phyloP scores from a whole-genome alignment of 305 asterid species.

The Andrographis paniculata region DNA sequence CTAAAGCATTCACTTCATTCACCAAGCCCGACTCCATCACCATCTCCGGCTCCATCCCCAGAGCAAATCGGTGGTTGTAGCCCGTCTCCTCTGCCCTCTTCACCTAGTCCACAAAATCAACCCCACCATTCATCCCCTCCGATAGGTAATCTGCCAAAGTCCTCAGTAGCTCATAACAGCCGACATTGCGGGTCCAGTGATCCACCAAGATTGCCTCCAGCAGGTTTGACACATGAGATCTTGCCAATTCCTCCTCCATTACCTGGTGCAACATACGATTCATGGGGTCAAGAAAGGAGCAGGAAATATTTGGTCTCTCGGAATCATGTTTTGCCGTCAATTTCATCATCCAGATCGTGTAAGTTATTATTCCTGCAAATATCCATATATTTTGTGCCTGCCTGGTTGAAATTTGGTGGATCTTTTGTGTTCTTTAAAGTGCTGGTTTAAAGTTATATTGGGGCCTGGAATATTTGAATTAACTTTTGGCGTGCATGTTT shows the following conservation, averaged over 20 bases:
- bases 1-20: constrained; percentile 46
- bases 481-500: no score
- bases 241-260: constrained; percentile 40
- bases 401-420: constrained; percentile 1
- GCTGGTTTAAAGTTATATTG: background rate
- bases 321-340: background rate
- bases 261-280: constrained; percentile 19
- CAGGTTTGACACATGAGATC: constrained; percentile 19
- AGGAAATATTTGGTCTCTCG: background rate
- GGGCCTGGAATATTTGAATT: no score
- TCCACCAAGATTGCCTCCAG: constrained; percentile 40
- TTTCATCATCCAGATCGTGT: constrained; percentile 31
- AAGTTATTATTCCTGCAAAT: constrained; percentile 24
- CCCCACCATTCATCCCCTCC: constrained; percentile 27
- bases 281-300: background rate
- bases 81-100: constrained; percentile 39
- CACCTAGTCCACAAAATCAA: constrained; percentile 24
- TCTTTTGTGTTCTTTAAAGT: background rate
- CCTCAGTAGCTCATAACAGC: constrained; percentile 24
- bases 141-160: constrained; percentile 25
- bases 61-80: constrained; percentile 20
- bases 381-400: background rate
- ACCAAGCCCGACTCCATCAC: constrained; percentile 40
- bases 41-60: constrained; percentile 39
- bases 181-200: constrained; percentile 25